Evolutionary conservation across 176 grass and related monocot species (phyloP).

Genomic region (Coix lacrymajobi): DNA sequence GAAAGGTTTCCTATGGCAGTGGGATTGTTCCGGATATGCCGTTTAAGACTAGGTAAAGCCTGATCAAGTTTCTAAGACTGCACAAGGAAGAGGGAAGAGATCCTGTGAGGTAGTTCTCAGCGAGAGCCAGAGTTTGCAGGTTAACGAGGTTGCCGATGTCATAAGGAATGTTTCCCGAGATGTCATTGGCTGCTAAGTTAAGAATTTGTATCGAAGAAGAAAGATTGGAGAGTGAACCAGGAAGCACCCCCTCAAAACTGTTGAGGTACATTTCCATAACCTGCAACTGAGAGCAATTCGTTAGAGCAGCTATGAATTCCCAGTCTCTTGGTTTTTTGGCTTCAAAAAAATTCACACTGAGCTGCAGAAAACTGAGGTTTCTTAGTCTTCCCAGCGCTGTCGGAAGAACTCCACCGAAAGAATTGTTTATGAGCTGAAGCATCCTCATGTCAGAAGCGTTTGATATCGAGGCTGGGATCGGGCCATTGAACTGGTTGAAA

Average conservation of each 20-base stretch:
- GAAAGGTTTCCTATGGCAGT: slow-evolving; percentile 24
- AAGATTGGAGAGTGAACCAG: background rate
- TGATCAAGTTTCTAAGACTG: background rate
- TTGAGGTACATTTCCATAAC: background rate
- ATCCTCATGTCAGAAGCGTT: slow-evolving; percentile 13
- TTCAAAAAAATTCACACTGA: background rate
- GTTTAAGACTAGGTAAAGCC: background rate
- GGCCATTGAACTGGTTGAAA: slow-evolving; percentile 18
- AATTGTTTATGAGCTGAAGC: background rate
- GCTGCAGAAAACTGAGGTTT: background rate
- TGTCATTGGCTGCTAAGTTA: background rate
- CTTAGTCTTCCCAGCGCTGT: background rate
- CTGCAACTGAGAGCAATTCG: background rate
- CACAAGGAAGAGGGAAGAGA: slow-evolving; percentile 24
- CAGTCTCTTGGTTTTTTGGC: background rate
- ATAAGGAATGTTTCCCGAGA: slow-evolving; percentile 26
- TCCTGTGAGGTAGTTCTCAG: slow-evolving; percentile 3
- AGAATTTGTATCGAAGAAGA: background rate
- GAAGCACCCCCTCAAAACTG: background rate
- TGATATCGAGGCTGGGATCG: slow-evolving; percentile 1
- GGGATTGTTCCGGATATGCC: background rate
- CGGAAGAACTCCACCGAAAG: background rate
- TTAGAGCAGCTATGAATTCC: background rate
- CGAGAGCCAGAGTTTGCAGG: background rate
- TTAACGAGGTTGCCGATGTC: slow-evolving; percentile 29